phyloP scores from a whole-genome alignment of 2,329 filamentous ascomycete species.

The Rachicladosporium sp. region DNA sequence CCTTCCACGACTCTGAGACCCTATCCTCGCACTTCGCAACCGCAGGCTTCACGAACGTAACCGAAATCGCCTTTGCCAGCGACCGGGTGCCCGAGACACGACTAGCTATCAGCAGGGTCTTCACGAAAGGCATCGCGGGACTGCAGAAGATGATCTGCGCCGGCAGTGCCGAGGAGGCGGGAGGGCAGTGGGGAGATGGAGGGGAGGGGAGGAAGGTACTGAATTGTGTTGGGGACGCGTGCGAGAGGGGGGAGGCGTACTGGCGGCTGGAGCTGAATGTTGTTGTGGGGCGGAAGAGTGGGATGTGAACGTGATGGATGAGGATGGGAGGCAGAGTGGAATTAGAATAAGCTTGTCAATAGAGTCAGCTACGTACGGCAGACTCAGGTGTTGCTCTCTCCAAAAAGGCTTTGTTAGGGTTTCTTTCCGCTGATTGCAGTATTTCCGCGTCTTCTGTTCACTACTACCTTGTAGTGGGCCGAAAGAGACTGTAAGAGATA shows the following conservation, averaged over 20 bases:
- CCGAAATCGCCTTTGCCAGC: slow-evolving; percentile 1
- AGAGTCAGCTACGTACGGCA: too few relatives aligned
- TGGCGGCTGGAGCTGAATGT: slow-evolving; percentile 8
- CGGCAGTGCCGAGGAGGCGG: neutral
- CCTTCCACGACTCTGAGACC: neutral
- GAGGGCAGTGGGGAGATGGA: neutral
- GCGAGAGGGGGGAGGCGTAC: slow-evolving; percentile 7
- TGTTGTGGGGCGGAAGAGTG: neutral
- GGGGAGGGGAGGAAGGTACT: slow-evolving; percentile 2
- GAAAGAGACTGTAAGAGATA: too few relatives aligned
- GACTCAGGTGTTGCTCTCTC: too few relatives aligned
- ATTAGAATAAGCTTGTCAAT: too few relatives aligned
- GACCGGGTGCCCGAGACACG: slow-evolving; percentile 10
- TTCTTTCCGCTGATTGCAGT: too few relatives aligned
- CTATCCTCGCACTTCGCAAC: neutral
- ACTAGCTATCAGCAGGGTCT: neutral
- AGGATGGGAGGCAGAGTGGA: too few relatives aligned
- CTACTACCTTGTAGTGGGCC: too few relatives aligned
- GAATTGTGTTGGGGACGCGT: slow-evolving; percentile 2
- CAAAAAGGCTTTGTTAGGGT: too few relatives aligned
- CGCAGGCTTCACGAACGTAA: neutral
- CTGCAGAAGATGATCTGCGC: slow-evolving; percentile 1
- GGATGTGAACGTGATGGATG: too few relatives aligned
- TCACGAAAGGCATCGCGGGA: neutral
- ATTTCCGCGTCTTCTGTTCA: too few relatives aligned